These are phyloP conservation scores for Agastache rugosa DNA, from an alignment of 257 asterid species.

Conservation along the genomic window DNA sequence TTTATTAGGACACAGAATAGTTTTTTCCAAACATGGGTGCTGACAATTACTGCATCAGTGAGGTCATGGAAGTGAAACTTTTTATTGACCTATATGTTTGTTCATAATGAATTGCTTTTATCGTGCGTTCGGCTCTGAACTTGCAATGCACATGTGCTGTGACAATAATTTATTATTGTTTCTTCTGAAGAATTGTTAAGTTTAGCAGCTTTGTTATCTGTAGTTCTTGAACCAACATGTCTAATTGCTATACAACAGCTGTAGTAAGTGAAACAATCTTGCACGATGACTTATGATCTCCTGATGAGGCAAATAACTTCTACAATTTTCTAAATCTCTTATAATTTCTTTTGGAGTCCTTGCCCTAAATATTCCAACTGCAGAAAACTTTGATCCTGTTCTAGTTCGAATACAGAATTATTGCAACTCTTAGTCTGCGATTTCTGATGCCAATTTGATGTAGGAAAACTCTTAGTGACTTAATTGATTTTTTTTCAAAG, in stretches of 20 bases:
- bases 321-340: neutral
- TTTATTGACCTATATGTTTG: constrained; percentile 19
- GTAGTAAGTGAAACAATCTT: constrained; percentile 16
- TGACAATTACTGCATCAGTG: constrained; percentile 27
- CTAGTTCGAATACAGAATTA: neutral
- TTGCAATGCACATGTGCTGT: constrained; percentile 4
- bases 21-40: constrained; percentile 10
- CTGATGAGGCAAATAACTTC: neutral
- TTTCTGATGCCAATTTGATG: constrained; percentile 21
- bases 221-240: constrained; percentile 3
- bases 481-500: neutral
- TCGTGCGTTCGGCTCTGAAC: constrained; percentile 22
- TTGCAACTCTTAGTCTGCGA: neutral
- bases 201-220: constrained; percentile 4
- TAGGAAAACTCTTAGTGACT: neutral
- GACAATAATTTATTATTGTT: constrained; percentile 1
- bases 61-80: constrained; percentile 24
- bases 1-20: constrained; percentile 18
- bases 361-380: neutral
- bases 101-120: constrained; percentile 24
- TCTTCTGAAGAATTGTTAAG: constrained; percentile 5
- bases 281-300: constrained; percentile 3
- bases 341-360: neutral
- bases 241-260: constrained; percentile 27
- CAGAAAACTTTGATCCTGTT: constrained; percentile 6